Percentiles rank a stretch among this genome's conserved stretches.
These are phyloP conservation scores for Phlegmacium glaucopus DNA, from an alignment of 768 basidiomycete species.

Conservation along the genomic window DNA sequence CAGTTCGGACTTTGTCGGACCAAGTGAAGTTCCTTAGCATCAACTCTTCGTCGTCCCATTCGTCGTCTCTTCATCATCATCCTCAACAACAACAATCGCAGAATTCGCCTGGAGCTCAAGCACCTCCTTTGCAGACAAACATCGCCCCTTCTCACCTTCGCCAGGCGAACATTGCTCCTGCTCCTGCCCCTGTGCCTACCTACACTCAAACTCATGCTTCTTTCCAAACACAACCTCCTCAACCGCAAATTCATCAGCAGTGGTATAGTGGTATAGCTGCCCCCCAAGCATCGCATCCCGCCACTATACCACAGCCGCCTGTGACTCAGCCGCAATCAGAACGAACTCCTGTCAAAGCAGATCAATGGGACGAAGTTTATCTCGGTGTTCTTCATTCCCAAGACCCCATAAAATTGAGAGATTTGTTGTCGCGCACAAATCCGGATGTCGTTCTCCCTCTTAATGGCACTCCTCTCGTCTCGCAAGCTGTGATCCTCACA, in stretches of 20 bases:
- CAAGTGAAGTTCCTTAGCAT: slow-evolving; percentile 78
- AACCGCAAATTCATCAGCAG: slow-evolving; percentile 39
- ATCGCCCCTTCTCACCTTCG: slow-evolving; percentile 39
- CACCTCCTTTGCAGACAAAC: slow-evolving; percentile 33
- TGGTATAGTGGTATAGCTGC: slow-evolving; percentile 76
- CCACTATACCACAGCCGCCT: slow-evolving; percentile 60
- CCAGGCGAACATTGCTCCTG: slow-evolving; percentile 38
- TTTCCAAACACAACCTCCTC: slow-evolving; percentile 35
- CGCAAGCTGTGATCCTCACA: slow-evolving; percentile 82
- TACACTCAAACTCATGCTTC: slow-evolving; percentile 35
- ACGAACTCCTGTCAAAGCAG: slow-evolving; percentile 51
- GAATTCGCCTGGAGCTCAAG: slow-evolving; percentile 36
- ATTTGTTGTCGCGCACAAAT: slow-evolving; percentile 68
- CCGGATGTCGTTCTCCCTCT: slow-evolving; percentile 80
- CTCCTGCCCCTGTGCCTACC: slow-evolving; percentile 33
- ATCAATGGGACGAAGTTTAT: slow-evolving; percentile 86
- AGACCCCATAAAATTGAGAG: slow-evolving; percentile 70
- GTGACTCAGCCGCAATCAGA: slow-evolving; percentile 36
- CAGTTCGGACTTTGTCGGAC: slow-evolving; percentile 69
- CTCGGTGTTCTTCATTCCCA: slow-evolving; percentile 73
- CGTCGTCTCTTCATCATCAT: slow-evolving; percentile 23
- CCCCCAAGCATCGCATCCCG: slow-evolving; percentile 79
- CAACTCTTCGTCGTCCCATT: slow-evolving; percentile 37
- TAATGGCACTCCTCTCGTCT: slow-evolving; percentile 64
- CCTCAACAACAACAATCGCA: slow-evolving; percentile 42